phyloP scores from a whole-genome alignment of 305 asterid species.

The Striga hermonthica region DNA sequence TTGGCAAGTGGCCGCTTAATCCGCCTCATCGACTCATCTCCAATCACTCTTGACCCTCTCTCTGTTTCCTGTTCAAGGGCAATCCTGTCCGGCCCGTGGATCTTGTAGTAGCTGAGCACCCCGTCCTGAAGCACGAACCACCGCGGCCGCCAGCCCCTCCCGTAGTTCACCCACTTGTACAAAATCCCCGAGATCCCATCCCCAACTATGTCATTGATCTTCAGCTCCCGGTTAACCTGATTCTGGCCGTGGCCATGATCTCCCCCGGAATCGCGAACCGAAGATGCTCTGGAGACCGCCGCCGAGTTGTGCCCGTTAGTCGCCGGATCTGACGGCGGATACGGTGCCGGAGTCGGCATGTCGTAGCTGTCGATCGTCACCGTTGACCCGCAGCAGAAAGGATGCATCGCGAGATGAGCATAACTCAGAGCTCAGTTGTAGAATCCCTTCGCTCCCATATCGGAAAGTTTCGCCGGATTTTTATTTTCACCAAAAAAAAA shows the following conservation, averaged over 20 bases:
- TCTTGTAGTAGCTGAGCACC: conserved; percentile 86
- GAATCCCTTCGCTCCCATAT: conserved; percentile 13
- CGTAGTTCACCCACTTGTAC: conserved; percentile 96
- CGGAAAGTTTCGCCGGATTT: not conserved
- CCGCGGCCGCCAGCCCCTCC: conserved; percentile 94
- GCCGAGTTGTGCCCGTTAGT: conserved; percentile 28
- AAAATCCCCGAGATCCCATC: conserved; percentile 78
- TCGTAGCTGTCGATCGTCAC: conserved; percentile 38
- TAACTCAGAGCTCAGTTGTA: not conserved
- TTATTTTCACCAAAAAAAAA: not conserved
- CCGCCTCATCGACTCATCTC: conserved; percentile 74
- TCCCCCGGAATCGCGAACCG: conserved; percentile 31
- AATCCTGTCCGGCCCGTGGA: conserved; percentile 93
- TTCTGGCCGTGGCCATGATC: conserved; percentile 36
- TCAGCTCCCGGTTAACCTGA: conserved; percentile 43
- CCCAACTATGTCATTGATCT: conserved; percentile 86
- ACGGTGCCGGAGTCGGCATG: conserved; percentile 50
- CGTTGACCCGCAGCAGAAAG: conserved; percentile 67
- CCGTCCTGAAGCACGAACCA: conserved; percentile 98
- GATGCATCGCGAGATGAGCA: conserved; percentile 52
- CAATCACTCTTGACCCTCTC: conserved; percentile 81
- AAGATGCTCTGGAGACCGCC: conserved; percentile 39
- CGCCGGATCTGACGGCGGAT: conserved; percentile 38
- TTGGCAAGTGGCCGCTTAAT: conserved; percentile 40
- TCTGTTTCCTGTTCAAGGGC: conserved; percentile 57